Base-by-base conservation (phyloP, 768 basidiomycete genomes). In the Candolleomyces aberdarensis region DNA sequence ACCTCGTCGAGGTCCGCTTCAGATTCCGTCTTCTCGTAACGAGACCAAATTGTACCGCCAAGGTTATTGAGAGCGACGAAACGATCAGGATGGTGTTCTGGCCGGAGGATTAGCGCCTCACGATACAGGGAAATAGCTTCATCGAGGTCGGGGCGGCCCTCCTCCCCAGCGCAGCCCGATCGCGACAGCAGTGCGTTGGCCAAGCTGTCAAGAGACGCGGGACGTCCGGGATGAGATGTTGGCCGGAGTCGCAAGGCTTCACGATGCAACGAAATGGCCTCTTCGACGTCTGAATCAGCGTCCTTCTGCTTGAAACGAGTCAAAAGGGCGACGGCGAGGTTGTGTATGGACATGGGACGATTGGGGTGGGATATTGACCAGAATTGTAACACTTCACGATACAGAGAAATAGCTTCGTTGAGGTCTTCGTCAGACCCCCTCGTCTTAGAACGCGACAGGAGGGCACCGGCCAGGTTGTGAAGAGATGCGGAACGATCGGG, bases 401-500 rank as follows among this genome's bases (percentile, higher is more conserved):
- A 59, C 13, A 70, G 55, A n/a, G 14, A 15, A 47, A 57, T 44
- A 3, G 40, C 40, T 26, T 57, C 56, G 11, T 57, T 13, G 6
- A 57, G 43, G 43, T 44, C 41, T 20, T 41, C 39, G 9, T 19
- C 15, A 6, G 43, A 36, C 31, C 56, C 57, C n/a, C n/a, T 41
- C 49, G 61, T 57, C 57, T 43, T 57, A 65, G 57, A 72, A 9
- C 64, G 63, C 31, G 50, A 29, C 3, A 20, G 50, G 13, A 63
- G 55, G 11, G 62, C 48, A 48, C 14, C 32, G 10, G 56, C 62
- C 9, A 68, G 58, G 14, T 32, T 41, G 2, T 43, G 31, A 15
- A 68, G 58, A 4, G 60, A 46, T 2, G 41, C 55, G 7, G 54
- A 20, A 15, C 62, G 65, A 56, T 50, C 40, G 26, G 66, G 62